These are phyloP conservation scores for Patellifolia procumbens DNA, from an alignment of 179 eudicot genomes.

Conservation along the genomic window DNA sequence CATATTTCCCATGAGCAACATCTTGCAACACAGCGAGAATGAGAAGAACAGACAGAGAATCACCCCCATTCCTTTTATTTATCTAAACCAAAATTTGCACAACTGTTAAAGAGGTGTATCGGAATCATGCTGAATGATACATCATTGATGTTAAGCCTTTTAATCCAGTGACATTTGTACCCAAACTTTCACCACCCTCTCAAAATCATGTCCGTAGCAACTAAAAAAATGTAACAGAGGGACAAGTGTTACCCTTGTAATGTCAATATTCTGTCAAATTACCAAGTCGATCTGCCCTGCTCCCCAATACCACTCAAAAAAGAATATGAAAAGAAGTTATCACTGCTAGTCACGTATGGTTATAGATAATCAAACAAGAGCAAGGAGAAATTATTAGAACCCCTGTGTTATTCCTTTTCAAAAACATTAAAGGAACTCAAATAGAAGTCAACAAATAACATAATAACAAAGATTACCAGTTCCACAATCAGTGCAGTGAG, in stretches of 20 bases:
- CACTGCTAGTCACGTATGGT: neutral
- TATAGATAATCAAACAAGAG: neutral
- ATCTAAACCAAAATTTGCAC: neutral
- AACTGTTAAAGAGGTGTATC: neutral
- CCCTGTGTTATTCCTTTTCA: neutral
- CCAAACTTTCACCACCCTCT: neutral
- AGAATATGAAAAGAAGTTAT: neutral
- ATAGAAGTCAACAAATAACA: neutral
- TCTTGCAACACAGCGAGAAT: neutral
- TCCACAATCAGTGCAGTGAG: neutral
- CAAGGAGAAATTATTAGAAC: neutral
- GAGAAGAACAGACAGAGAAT: neutral
- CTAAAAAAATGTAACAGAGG: neutral
- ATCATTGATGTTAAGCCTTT: neutral
- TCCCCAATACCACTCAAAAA: neutral
- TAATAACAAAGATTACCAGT: constrained; percentile 1
- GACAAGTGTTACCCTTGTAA: neutral
- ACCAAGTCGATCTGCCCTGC: neutral
- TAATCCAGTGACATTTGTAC: neutral
- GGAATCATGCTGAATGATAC: neutral
- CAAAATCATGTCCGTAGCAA: neutral
- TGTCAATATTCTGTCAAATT: neutral
- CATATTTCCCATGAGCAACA: neutral
- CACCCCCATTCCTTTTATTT: neutral
- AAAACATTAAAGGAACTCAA: neutral